Evolutionary conservation across 2,329 filamentous ascomycete species (phyloP).

Genomic region (Cladophialophora chaetospira): DNA sequence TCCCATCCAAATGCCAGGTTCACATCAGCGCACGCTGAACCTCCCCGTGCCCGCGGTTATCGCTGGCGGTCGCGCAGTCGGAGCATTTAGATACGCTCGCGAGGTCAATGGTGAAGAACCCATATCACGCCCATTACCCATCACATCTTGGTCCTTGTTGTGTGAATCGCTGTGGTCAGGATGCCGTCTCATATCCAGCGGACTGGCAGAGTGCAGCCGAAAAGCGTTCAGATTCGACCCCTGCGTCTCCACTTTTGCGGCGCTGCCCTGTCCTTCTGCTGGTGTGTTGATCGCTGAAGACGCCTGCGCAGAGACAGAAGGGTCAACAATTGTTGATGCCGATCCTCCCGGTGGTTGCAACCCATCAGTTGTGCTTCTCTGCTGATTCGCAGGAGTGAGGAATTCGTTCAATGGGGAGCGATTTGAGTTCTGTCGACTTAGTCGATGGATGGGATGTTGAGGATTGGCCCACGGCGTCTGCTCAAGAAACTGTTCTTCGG

Average conservation of each 20-base stretch:
- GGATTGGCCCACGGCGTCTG: conserved; percentile 92
- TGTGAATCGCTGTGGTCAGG: conserved; percentile 9
- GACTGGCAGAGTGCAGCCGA: conserved; percentile 26
- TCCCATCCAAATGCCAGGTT: too few relatives aligned
- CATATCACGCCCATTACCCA: conserved; percentile 12
- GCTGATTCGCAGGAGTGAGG: conserved; percentile 48
- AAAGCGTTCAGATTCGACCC: conserved; percentile 19
- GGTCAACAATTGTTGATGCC: conserved; percentile 50
- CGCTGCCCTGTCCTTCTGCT: conserved; percentile 43
- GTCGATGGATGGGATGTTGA: conserved; percentile 70
- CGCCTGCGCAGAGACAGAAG: conserved; percentile 44
- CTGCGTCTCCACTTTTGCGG: conserved; percentile 35
- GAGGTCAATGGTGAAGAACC: conserved; percentile 27
- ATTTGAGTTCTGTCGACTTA: conserved; percentile 39
- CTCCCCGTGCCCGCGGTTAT: conserved; percentile 32
- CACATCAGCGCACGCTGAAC: conserved; percentile 34
- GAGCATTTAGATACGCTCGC: conserved; percentile 14
- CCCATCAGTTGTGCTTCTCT: conserved; percentile 43
- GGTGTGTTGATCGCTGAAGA: conserved; percentile 49
- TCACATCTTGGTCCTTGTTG: conserved; percentile 15
- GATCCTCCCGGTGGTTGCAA: conserved; percentile 46
- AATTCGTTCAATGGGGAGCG: conserved; percentile 38
- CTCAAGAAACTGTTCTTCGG: conserved; percentile 83
- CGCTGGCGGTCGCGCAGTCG: conserved; percentile 14
- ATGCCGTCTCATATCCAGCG: conserved; percentile 29